Conservation (phyloP, 2,329 filamentous ascomycete genomes). For the Ceratocystis cacaofunesta region DNA sequence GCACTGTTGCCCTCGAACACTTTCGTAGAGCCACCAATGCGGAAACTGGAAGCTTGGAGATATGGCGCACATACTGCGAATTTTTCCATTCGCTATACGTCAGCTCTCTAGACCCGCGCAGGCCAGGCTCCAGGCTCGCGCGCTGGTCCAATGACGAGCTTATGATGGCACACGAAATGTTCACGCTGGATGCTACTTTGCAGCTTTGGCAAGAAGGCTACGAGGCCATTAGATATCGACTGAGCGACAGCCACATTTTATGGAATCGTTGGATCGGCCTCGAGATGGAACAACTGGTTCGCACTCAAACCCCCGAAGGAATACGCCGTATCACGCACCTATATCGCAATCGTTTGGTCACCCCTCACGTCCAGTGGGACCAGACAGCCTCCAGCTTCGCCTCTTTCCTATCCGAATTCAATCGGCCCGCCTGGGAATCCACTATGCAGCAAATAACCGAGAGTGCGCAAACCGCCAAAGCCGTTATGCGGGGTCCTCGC, state of each 20-base stretch:
- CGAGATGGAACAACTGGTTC: conserved; percentile 51
- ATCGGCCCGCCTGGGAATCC: conserved; percentile 54
- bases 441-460: conserved; percentile 56
- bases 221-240: conserved; percentile 54
- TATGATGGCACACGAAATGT: conserved; percentile 53
- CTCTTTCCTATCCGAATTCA: conserved; percentile 57
- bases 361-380: conserved; percentile 62
- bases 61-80: conserved; percentile 68
- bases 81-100: conserved; percentile 59
- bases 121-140: conserved; percentile 9
- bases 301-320: conserved; percentile 38
- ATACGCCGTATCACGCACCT: conserved; percentile 52
- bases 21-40: conserved; percentile 55
- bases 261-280: conserved; percentile 69
- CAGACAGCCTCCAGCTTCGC: conserved; percentile 63
- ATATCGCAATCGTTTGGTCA: conserved; percentile 53
- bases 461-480: conserved; percentile 47
- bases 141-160: conserved; percentile 52
- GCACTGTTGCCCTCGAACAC: conserved; percentile 55
- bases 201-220: conserved; percentile 59
- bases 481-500: conserved; percentile 43
- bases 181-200: conserved; percentile 51
- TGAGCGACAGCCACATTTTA: conserved; percentile 61
- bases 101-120: conserved; percentile 14
- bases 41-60: conserved; percentile 56